Percentiles rank a stretch among this genome's conserved stretches.
These are phyloP conservation scores for Debaryomyces psychrophilus DNA, from an alignment of 1,139 yeast species.

Conservation along the genomic window DNA sequence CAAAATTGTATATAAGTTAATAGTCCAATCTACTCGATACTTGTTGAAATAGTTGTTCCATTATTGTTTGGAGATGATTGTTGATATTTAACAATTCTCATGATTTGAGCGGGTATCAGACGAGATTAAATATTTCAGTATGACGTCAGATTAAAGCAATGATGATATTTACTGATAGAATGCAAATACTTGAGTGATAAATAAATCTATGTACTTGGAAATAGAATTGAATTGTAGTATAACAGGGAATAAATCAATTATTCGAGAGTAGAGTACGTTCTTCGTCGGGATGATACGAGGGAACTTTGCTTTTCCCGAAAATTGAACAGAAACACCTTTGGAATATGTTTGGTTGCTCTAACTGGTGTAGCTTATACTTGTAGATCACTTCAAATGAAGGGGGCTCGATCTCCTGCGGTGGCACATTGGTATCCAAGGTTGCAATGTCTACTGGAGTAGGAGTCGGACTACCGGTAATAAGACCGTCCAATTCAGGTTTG, in stretches of 20 bases:
- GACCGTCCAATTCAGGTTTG: conserved; percentile 37
- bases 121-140: not conserved
- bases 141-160: not conserved
- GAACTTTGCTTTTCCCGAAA: conserved; percentile 1
- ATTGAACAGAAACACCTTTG: conserved; percentile 7
- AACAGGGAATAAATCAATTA: not conserved
- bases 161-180: not conserved
- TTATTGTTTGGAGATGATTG: not conserved
- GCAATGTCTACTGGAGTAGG: conserved; percentile 20
- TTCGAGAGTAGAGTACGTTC: conserved; percentile 11
- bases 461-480: conserved; percentile 34
- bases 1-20: not conserved
- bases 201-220: conserved; percentile 1
- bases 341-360: conserved; percentile 17
- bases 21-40: not conserved
- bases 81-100: not conserved
- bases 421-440: conserved; percentile 24
- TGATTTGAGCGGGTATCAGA: not conserved
- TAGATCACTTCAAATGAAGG: conserved; percentile 38
- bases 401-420: conserved; percentile 45
- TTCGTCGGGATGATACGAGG: conserved; percentile 11
- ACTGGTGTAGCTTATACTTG: conserved; percentile 30
- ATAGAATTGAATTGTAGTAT: not conserved
- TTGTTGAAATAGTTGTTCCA: not conserved
- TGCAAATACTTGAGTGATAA: not conserved